Conservation (phyloP, 176 grass and related monocot genomes). For the Leersia perrieri region DNA sequence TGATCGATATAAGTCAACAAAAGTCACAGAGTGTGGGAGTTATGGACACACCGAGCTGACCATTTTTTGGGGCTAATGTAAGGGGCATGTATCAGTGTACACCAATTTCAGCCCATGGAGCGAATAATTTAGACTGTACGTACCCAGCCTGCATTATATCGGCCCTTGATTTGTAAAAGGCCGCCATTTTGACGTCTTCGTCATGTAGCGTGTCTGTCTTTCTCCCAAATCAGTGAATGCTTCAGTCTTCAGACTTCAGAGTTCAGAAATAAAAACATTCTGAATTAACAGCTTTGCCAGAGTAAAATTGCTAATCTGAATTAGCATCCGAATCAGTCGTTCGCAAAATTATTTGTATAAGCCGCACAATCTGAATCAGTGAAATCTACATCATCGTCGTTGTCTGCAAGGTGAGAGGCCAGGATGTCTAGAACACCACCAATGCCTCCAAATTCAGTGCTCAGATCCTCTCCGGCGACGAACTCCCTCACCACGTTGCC, state of each 20-base stretch:
- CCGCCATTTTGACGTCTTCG: not conserved
- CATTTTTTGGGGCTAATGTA: no score
- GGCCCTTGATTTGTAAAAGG: not conserved
- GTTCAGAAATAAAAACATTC: no score
- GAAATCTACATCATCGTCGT: not conserved
- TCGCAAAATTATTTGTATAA: not conserved
- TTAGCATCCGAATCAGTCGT: not conserved
- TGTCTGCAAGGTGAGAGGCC: constrained; percentile 27
- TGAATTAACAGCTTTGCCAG: not conserved
- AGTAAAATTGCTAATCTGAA: not conserved
- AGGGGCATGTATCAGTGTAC: not conserved
- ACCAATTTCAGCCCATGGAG: not conserved
- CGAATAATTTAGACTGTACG: not conserved
- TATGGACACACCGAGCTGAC: no score
- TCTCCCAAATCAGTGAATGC: no score
- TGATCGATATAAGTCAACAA: not conserved
- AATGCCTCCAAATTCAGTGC: constrained; percentile 34
- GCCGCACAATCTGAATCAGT: not conserved
- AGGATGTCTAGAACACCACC: constrained; percentile 33
- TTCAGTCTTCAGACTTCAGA: not conserved
- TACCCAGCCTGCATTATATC: not conserved
- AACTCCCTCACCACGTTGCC: constrained; percentile 60
- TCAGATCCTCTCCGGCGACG: constrained; percentile 44
- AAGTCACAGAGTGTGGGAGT: no score
- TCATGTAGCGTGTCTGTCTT: no score